Evolutionary conservation across 805 yeast genomes (phyloP).

Genomic region (Yamadazyma sp.): DNA sequence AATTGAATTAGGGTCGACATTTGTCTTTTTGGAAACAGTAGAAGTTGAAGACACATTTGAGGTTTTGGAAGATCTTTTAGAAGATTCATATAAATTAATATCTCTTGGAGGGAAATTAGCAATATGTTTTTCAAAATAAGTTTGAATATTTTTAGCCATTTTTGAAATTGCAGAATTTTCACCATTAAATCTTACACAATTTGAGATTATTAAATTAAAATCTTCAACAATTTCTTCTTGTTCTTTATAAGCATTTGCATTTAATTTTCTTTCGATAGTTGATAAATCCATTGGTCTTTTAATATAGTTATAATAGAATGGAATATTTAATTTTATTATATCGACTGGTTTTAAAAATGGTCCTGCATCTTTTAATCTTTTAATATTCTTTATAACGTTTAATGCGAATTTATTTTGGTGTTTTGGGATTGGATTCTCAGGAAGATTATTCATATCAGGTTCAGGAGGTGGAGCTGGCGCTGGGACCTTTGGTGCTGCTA

Average conservation of each 20-base stretch:
- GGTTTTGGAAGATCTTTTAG: conserved; percentile 17
- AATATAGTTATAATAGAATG: conserved; percentile 81
- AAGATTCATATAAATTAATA: conserved; percentile 8
- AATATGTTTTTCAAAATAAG: conserved; percentile 90
- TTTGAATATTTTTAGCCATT: conserved; percentile 89
- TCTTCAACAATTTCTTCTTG: conserved; percentile 71
- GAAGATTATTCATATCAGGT: conserved; percentile 69
- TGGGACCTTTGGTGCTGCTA: conserved; percentile 31
- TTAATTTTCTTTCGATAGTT: conserved; percentile 81
- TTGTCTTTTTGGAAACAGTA: not conserved
- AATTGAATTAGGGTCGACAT: conserved; percentile 47
- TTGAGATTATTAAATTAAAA: conserved; percentile 78
- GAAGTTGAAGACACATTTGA: conserved; percentile 2
- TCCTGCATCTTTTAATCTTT: conserved; percentile 84
- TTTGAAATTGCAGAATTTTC: conserved; percentile 76
- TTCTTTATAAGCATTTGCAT: conserved; percentile 64
- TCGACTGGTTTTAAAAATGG: conserved; percentile 93
- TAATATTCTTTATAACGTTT: conserved; percentile 80
- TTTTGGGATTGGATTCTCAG: conserved; percentile 64
- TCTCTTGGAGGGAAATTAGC: conserved; percentile 76
- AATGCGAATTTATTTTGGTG: conserved; percentile 83
- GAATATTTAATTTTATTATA: conserved; percentile 80
- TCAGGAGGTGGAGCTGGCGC: conserved; percentile 76
- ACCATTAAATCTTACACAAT: conserved; percentile 86
- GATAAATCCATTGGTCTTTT: conserved; percentile 90